Conservation (phyloP, 2,329 filamentous ascomycete genomes). For the Pyrenochaeta sp. region DNA sequence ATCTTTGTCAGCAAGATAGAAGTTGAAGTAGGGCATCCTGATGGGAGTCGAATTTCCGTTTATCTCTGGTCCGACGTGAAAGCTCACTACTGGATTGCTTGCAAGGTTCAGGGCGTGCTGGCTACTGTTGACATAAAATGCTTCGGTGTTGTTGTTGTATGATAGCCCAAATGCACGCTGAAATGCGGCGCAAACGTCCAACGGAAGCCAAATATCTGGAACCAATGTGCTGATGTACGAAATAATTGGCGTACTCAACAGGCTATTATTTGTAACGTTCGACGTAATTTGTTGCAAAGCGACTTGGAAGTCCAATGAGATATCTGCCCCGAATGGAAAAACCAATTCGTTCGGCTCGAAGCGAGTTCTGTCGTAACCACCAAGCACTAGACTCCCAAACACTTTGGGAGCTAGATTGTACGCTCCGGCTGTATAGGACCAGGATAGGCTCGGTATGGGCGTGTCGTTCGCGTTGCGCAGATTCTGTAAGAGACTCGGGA, state of each 20-base stretch:
- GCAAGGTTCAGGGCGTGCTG: conserved; percentile 40
- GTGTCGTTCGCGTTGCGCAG: conserved; percentile 33
- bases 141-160: conserved; percentile 43
- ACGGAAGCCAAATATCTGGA: conserved; percentile 53
- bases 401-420: conserved; percentile 35
- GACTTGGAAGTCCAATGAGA: conserved; percentile 35
- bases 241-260: conserved; percentile 31
- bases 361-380: conserved; percentile 49
- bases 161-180: conserved; percentile 49
- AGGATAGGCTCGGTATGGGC: conserved; percentile 49
- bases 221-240: conserved; percentile 50
- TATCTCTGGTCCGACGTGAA: conserved; percentile 38
- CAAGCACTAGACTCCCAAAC: conserved; percentile 47
- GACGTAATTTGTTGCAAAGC: conserved; percentile 34
- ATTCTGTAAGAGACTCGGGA: conserved; percentile 40
- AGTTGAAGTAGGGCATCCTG: conserved; percentile 49
- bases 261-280: conserved; percentile 25
- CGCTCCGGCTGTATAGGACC: conserved; percentile 54
- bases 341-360: conserved; percentile 37
- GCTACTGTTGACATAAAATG: conserved; percentile 51
- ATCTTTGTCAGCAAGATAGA: conserved; percentile 41
- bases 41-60: conserved; percentile 40
- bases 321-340: conserved; percentile 36
- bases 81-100: conserved; percentile 43
- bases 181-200: conserved; percentile 43